These are phyloP conservation scores for Alternaria incomplexa DNA, from an alignment of 2,329 filamentous ascomycete genomes.

Conservation along the genomic window DNA sequence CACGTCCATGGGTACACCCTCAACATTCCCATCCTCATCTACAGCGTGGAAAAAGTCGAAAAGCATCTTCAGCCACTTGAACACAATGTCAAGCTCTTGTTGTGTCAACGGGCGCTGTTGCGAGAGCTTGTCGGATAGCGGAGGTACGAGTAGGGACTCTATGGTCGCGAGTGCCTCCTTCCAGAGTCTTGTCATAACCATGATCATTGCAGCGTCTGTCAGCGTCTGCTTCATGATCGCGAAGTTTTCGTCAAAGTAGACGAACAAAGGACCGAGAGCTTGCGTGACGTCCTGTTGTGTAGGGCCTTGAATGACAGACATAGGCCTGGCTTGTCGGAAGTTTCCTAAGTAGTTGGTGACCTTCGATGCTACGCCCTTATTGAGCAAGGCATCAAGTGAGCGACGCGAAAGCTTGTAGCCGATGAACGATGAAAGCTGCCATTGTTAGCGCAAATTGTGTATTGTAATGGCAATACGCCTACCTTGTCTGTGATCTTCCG, in stretches of 20 bases:
- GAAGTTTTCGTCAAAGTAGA: slow-evolving; percentile 98
- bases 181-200: slow-evolving; percentile 97
- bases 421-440: slow-evolving; percentile 87
- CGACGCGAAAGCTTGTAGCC: slow-evolving; percentile 85
- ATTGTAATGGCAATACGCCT: slow-evolving; percentile 32
- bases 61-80: slow-evolving; percentile 88
- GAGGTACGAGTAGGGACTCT: slow-evolving; percentile 87
- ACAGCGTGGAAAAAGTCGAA: slow-evolving; percentile 95
- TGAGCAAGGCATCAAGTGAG: slow-evolving; percentile 76
- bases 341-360: slow-evolving; percentile 66
- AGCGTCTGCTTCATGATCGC: slow-evolving; percentile 98
- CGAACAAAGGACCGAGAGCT: slow-evolving; percentile 82
- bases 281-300: slow-evolving; percentile 78
- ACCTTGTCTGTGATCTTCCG: slow-evolving; percentile 98
- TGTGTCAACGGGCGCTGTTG: slow-evolving; percentile 81
- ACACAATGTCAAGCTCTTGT: slow-evolving; percentile 92
- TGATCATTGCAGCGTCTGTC: slow-evolving; percentile 94
- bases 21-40: slow-evolving; percentile 83
- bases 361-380: slow-evolving; percentile 72
- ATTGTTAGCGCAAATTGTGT: slow-evolving; percentile 15
- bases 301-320: slow-evolving; percentile 60
- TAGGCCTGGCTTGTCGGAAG: slow-evolving; percentile 57
- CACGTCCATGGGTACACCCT: slow-evolving; percentile 88
- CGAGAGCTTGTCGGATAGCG: slow-evolving; percentile 92
- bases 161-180: slow-evolving; percentile 95